These are phyloP conservation scores for Russula sp. DNA, from an alignment of 768 basidiomycete species.

Conservation along the genomic window DNA sequence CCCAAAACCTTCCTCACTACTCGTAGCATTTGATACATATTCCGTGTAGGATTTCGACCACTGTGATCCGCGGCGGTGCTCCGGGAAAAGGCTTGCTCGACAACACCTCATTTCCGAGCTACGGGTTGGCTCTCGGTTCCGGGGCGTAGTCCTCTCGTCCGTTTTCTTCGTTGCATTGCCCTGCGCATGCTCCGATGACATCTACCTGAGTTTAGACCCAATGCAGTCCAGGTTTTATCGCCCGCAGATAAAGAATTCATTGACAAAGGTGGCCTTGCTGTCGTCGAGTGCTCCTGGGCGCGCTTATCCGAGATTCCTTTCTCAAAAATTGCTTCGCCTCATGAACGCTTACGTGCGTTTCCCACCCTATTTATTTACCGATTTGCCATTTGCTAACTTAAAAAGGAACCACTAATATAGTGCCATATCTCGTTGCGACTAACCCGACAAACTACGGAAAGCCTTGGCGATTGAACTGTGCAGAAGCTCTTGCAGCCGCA, in stretches of 20 bases:
- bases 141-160: constrained; percentile 93
- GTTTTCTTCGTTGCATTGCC: constrained; percentile 34
- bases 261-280: constrained; percentile 72
- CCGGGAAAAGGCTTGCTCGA: constrained; percentile 87
- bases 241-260: constrained; percentile 85
- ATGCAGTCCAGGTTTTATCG: constrained; percentile 72
- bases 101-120: constrained; percentile 83
- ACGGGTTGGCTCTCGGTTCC: constrained; percentile 78
- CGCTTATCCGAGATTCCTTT: constrained; percentile 94
- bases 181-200: neutral
- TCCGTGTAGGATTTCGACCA: constrained; percentile 85
- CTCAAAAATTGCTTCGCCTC: constrained; percentile 85
- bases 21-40: neutral
- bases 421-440: constrained; percentile 91
- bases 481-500: constrained; percentile 90
- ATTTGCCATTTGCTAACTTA: neutral
- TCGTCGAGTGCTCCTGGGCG: constrained; percentile 99
- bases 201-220: constrained; percentile 54
- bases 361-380: neutral
- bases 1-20: neutral
- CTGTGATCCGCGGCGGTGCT: constrained; percentile 86
- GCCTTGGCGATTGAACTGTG: constrained; percentile 94
- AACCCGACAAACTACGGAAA: constrained; percentile 99
- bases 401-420: constrained; percentile 41
- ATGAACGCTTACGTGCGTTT: constrained; percentile 82